Percentiles rank a stretch among this genome's conserved stretches.
These are phyloP conservation scores for Aspergillus mulundensis DNA, from an alignment of 495 filamentous ascomycete species.

Conservation along the genomic window DNA sequence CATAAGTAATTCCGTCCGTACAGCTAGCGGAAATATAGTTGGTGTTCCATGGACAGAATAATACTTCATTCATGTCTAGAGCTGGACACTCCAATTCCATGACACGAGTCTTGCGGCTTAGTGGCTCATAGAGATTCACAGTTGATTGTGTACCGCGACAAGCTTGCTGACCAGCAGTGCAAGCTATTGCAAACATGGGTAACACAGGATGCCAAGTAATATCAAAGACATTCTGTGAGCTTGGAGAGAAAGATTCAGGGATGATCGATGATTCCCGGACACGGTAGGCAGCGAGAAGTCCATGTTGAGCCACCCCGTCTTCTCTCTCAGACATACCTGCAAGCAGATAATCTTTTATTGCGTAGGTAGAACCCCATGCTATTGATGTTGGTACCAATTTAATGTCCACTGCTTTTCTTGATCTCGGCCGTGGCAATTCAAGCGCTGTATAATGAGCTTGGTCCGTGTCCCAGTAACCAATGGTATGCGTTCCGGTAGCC, in stretches of 20 bases:
- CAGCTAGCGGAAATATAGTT: slow-evolving; percentile 75
- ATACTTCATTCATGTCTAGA: slow-evolving; percentile 82
- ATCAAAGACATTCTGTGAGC: slow-evolving; percentile 73
- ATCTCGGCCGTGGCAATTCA: slow-evolving; percentile 17
- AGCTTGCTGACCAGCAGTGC: slow-evolving; percentile 21
- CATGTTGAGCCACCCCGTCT: slow-evolving; percentile 47
- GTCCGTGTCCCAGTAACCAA: slow-evolving; percentile 31
- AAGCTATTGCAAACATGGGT: slow-evolving; percentile 57
- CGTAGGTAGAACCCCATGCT: slow-evolving; percentile 59
- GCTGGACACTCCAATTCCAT: slow-evolving; percentile 66
- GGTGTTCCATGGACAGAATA: slow-evolving; percentile 42
- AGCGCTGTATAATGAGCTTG: slow-evolving; percentile 14
- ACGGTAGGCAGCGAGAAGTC: slow-evolving; percentile 74
- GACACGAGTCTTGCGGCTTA: slow-evolving; percentile 19
- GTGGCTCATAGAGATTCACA: slow-evolving; percentile 50
- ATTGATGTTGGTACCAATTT: slow-evolving; percentile 61
- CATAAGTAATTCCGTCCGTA: slow-evolving; percentile 75
- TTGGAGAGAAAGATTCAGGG: slow-evolving; percentile 41
- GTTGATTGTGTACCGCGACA: slow-evolving; percentile 42
- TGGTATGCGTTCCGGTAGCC: slow-evolving; percentile 45
- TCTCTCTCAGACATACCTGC: slow-evolving; percentile 70
- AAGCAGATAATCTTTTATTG: slow-evolving; percentile 57
- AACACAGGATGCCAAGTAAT: slow-evolving; percentile 69
- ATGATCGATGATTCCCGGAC: slow-evolving; percentile 45
- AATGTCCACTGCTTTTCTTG: slow-evolving; percentile 51